Conservation (phyloP, 495 filamentous ascomycete genomes). For the Xylaria cubensis region DNA sequence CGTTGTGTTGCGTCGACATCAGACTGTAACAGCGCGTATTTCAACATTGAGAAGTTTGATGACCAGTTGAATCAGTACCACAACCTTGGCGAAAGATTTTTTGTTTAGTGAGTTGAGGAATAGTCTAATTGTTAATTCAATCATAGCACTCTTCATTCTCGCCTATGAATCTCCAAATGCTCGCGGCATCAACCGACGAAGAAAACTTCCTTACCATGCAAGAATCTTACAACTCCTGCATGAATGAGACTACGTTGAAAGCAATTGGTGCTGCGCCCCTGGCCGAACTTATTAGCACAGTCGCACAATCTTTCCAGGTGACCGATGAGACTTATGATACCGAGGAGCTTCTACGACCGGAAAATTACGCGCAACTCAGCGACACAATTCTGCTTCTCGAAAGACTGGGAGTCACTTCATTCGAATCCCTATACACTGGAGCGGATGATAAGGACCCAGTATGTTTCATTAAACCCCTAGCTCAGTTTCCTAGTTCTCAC, state of each 20-base stretch:
- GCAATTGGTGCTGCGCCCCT: slow-evolving; percentile 63
- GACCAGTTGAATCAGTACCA: neutral
- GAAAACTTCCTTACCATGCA: slow-evolving; percentile 72
- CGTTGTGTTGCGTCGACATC: neutral
- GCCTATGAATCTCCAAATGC: slow-evolving; percentile 44
- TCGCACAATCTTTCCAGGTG: slow-evolving; percentile 58
- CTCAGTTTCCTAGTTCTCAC: slow-evolving; percentile 37
- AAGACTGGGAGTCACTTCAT: slow-evolving; percentile 56
- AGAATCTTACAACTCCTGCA: slow-evolving; percentile 67
- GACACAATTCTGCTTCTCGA: slow-evolving; percentile 61
- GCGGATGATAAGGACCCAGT: slow-evolving; percentile 70
- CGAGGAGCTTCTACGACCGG: slow-evolving; percentile 33
- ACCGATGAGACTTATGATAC: slow-evolving; percentile 32
- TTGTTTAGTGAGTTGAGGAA: neutral
- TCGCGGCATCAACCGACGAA: slow-evolving; percentile 52
- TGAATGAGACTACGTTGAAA: slow-evolving; percentile 62
- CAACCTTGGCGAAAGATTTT: neutral
- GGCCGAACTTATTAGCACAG: slow-evolving; percentile 46
- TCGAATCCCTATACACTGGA: slow-evolving; percentile 55
- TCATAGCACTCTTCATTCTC: slow-evolving; percentile 54
- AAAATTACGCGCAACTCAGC: slow-evolving; percentile 53
- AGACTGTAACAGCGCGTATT: neutral
- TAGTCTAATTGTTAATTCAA: slow-evolving; percentile 26
- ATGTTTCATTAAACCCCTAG: slow-evolving; percentile 43
- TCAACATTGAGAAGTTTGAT: neutral